Conservation (phyloP, 129 eudicot species). For the Flaveria brownii region DNA sequence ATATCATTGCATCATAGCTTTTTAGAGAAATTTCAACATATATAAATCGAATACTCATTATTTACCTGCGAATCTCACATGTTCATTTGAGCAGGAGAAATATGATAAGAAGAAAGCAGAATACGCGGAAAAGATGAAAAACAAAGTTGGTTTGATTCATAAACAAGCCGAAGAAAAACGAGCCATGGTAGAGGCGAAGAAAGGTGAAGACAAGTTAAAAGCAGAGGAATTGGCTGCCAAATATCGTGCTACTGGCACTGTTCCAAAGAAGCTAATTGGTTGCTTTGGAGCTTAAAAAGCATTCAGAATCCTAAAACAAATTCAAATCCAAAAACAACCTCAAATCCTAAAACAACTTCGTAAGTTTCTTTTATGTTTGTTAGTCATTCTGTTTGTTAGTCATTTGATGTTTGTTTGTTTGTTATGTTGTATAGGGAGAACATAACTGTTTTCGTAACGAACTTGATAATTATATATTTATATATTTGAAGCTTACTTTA, state of each 20-base stretch:
- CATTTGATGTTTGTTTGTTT: slow-evolving; percentile 7
- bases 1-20: neutral
- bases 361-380: slow-evolving; percentile 25
- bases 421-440: slow-evolving; percentile 44
- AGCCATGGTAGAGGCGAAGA: slow-evolving; percentile 68
- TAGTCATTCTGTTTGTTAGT: slow-evolving; percentile 12
- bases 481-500: slow-evolving; percentile 31
- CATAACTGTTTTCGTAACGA: slow-evolving; percentile 25
- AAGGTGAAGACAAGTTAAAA: slow-evolving; percentile 58
- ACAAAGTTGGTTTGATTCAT: slow-evolving; percentile 64
- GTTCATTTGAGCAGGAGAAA: slow-evolving; percentile 57
- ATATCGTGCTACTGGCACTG: slow-evolving; percentile 67
- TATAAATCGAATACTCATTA: neutral
- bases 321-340: neutral
- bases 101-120: slow-evolving; percentile 82
- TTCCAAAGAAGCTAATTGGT: slow-evolving; percentile 59
- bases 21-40: neutral
- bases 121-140: slow-evolving; percentile 70
- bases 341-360: slow-evolving; percentile 5
- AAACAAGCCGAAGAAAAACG: slow-evolving; percentile 84
- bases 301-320: neutral
- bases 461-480: slow-evolving; percentile 1
- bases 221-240: slow-evolving; percentile 87
- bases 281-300: slow-evolving; percentile 64
- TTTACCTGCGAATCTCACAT: neutral